Conservation (phyloP, 2,329 filamentous ascomycete genomes). For the Helicocarpus griseus region DNA sequence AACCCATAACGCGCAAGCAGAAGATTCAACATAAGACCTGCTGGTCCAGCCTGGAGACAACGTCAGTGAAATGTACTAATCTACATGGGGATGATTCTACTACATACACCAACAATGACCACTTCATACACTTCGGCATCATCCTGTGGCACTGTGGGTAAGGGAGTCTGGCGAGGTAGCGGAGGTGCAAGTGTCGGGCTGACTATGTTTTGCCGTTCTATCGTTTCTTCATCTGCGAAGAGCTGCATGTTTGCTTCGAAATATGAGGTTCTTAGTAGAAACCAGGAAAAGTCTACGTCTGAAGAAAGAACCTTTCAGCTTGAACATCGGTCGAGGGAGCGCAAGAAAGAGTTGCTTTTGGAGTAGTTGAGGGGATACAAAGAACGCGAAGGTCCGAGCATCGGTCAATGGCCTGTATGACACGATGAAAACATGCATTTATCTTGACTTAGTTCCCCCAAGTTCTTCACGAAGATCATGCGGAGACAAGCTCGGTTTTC, state of each 20-base stretch:
- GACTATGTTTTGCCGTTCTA: background rate
- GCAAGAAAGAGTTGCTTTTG: no score
- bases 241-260: background rate
- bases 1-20: constrained; percentile 37
- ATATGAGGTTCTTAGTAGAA: background rate
- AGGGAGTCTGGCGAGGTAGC: constrained; percentile 23
- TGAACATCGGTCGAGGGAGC: no score
- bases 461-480: no score
- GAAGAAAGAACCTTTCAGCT: no score
- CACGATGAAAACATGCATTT: no score
- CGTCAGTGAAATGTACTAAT: background rate
- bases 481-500: no score
- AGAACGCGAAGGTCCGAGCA: no score
- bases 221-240: background rate
- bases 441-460: no score
- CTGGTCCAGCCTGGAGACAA: constrained; percentile 28
- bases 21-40: constrained; percentile 33
- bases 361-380: no score
- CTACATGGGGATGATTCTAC: background rate
- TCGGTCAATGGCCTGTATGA: no score
- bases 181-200: constrained; percentile 24
- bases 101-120: constrained; percentile 28
- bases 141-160: constrained; percentile 7
- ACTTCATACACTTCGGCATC: constrained; percentile 30
- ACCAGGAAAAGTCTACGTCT: no score